A percentile compares a stretch with the other conserved stretches of the same genome.
Conservation (phyloP, 257 asterid species). For the Craterostigma plantagineum region DNA sequence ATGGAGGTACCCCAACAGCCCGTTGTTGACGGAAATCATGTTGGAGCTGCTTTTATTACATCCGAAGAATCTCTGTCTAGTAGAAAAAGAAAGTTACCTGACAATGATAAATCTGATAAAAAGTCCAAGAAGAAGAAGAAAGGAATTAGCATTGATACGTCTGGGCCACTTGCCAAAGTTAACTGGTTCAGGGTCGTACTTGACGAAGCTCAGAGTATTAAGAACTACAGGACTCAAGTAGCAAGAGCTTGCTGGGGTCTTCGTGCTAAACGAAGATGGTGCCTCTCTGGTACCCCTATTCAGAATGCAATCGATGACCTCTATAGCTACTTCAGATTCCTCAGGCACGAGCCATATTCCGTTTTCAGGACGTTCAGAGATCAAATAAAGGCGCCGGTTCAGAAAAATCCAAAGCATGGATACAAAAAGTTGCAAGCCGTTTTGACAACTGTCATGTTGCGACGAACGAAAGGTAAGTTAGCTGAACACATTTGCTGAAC, state of each 20-base stretch:
- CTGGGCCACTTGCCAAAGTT: slow-evolving; percentile 90
- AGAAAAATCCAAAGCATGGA: slow-evolving; percentile 55
- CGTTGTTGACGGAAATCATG: slow-evolving; percentile 51
- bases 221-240: slow-evolving; percentile 82
- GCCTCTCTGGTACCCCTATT: slow-evolving; percentile 95
- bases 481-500: no score
- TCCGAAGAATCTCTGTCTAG: slow-evolving; percentile 14
- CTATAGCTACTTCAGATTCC: slow-evolving; percentile 94
- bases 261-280: slow-evolving; percentile 98
- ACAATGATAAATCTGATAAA: slow-evolving; percentile 19
- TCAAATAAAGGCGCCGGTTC: slow-evolving; percentile 62
- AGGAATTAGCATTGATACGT: slow-evolving; percentile 35
- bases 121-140: slow-evolving; percentile 35
- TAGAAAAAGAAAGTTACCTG: slow-evolving; percentile 51
- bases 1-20: slow-evolving; percentile 99
- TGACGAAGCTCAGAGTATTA: slow-evolving; percentile 98
- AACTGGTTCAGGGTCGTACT: slow-evolving; percentile 96
- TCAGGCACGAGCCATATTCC: slow-evolving; percentile 79
- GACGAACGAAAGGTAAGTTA: slow-evolving; percentile 71
- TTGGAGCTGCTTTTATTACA: slow-evolving; percentile 23
- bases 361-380: slow-evolving; percentile 54
- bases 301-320: slow-evolving; percentile 91
- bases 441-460: slow-evolving; percentile 84
- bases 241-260: slow-evolving; percentile 99
- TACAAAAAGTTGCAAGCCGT: slow-evolving; percentile 86